A percentile compares a stretch with the other conserved stretches of the same genome.
phyloP scores from a whole-genome alignment of 495 filamentous ascomycete genomes.

The Podospora bellae-mahoneyi region DNA sequence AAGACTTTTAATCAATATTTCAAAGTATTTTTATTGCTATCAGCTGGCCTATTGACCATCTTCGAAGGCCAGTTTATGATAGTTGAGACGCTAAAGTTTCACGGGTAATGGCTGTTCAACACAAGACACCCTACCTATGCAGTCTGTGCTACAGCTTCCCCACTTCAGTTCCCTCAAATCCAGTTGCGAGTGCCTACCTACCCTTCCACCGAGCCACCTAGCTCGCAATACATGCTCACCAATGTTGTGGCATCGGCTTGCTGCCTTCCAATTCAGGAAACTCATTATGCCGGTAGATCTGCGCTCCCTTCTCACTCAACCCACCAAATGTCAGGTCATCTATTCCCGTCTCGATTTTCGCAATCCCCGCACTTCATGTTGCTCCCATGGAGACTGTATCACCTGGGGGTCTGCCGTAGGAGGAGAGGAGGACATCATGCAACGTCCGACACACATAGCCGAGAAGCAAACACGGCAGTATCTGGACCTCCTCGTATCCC shows the following conservation, averaged over 20 bases:
- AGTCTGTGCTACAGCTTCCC: no score
- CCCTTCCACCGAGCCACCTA: background rate
- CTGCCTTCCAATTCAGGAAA: slow-evolving; percentile 7
- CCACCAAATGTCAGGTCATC: background rate
- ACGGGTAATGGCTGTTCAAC: no score
- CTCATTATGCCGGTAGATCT: slow-evolving; percentile 9
- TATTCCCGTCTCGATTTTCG: background rate
- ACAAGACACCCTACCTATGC: no score
- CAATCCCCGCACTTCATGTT: slow-evolving; percentile 11
- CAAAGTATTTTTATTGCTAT: no score
- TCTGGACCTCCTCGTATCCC: background rate
- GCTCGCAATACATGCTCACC: background rate
- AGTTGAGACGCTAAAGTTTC: no score
- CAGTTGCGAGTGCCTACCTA: background rate
- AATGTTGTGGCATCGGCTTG: background rate
- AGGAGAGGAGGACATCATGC: background rate
- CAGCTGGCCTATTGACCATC: no score
- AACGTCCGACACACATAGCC: slow-evolving; percentile 7
- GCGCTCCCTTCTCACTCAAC: background rate
- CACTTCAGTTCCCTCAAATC: background rate
- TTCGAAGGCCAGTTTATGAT: no score
- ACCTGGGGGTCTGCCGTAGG: slow-evolving; percentile 3
- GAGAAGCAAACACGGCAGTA: slow-evolving; percentile 4
- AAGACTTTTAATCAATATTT: no score
- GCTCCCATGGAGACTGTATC: slow-evolving; percentile 16